These are phyloP conservation scores for Sporobolomyces pararoseus DNA, from an alignment of 768 basidiomycete species.

Conservation along the genomic window DNA sequence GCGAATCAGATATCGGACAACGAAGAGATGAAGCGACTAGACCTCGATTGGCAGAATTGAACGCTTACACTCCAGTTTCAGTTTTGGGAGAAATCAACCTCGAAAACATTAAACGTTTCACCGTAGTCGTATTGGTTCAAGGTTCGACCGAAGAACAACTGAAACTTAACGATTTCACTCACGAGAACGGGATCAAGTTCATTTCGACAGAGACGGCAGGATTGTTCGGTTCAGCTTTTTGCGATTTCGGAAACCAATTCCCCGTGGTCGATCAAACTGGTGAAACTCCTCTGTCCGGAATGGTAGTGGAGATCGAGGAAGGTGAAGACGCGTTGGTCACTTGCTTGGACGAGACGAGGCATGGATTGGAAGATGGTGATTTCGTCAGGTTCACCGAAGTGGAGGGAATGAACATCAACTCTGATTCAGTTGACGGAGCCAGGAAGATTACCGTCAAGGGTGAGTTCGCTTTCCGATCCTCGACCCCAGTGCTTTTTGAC, in stretches of 20 bases:
- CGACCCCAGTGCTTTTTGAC: background rate
- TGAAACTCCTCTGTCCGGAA: slow-evolving; percentile 84
- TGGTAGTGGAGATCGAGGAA: slow-evolving; percentile 95
- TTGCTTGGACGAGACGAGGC: slow-evolving; percentile 91
- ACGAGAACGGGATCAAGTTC: slow-evolving; percentile 81
- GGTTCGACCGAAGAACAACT: slow-evolving; percentile 73
- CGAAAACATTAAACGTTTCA: slow-evolving; percentile 66
- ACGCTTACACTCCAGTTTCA: slow-evolving; percentile 90
- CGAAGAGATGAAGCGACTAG: slow-evolving; percentile 78
- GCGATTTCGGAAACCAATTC: slow-evolving; percentile 92
- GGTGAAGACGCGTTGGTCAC: slow-evolving; percentile 87
- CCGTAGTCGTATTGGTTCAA: slow-evolving; percentile 76
- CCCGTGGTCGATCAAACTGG: slow-evolving; percentile 97
- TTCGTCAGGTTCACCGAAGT: slow-evolving; percentile 95
- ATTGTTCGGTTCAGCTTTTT: slow-evolving; percentile 90
- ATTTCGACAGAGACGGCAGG: slow-evolving; percentile 86
- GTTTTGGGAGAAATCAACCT: slow-evolving; percentile 78
- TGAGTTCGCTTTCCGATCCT: slow-evolving; percentile 34
- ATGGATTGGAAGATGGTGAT: slow-evolving; percentile 97
- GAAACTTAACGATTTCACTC: slow-evolving; percentile 94
- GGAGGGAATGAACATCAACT: slow-evolving; percentile 70
- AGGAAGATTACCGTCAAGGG: slow-evolving; percentile 86
- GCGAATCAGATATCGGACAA: slow-evolving; percentile 79
- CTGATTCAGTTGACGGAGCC: slow-evolving; percentile 57
- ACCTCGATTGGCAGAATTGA: slow-evolving; percentile 87